phyloP scores from a whole-genome alignment of 805 yeast species.

The Suhomyces tanzawaensis region DNA sequence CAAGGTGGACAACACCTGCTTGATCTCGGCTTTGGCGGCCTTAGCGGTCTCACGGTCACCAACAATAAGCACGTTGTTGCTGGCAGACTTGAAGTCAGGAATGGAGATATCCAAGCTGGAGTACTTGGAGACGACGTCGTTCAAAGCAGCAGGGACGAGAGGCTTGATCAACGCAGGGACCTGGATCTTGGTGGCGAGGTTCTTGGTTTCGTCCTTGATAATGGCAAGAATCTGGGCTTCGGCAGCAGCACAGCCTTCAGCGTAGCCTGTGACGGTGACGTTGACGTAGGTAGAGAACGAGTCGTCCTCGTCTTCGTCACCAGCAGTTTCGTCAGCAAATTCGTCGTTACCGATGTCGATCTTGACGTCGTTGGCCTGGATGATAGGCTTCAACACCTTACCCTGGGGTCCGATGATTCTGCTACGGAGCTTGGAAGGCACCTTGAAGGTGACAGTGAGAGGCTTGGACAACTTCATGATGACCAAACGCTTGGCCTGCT shows the following conservation, averaged over 20 bases:
- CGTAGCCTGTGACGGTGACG: conserved; percentile 77
- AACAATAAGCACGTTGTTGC: conserved; percentile 45
- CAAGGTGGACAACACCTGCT: conserved; percentile 43
- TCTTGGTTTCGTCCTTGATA: conserved; percentile 72
- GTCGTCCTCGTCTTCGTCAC: conserved; percentile 49
- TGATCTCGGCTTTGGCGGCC: conserved; percentile 52
- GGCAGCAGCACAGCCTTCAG: conserved; percentile 77
- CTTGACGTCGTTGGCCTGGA: conserved; percentile 62
- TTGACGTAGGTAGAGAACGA: conserved; percentile 56
- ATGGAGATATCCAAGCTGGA: conserved; percentile 30
- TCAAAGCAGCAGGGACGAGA: conserved; percentile 39
- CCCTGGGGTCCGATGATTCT: conserved; percentile 88
- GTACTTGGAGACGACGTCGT: conserved; percentile 19
- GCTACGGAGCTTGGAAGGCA: conserved; percentile 77
- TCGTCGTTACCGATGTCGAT: conserved; percentile 59
- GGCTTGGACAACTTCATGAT: conserved; percentile 78
- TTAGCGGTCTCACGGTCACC: conserved; percentile 73
- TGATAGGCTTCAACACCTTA: conserved; percentile 72
- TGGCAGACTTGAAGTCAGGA: conserved; percentile 38
- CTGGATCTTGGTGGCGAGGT: conserved; percentile 48
- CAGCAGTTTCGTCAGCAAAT: conserved; percentile 20
- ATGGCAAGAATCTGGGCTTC: conserved; percentile 65
- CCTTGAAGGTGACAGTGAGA: conserved; percentile 52
- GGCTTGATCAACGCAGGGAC: conserved; percentile 44
- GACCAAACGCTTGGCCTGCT: conserved; percentile 70